Evolutionary conservation across 2,329 filamentous ascomycete genomes (phyloP).

Genomic region (Colletotrichum camelliae): DNA sequence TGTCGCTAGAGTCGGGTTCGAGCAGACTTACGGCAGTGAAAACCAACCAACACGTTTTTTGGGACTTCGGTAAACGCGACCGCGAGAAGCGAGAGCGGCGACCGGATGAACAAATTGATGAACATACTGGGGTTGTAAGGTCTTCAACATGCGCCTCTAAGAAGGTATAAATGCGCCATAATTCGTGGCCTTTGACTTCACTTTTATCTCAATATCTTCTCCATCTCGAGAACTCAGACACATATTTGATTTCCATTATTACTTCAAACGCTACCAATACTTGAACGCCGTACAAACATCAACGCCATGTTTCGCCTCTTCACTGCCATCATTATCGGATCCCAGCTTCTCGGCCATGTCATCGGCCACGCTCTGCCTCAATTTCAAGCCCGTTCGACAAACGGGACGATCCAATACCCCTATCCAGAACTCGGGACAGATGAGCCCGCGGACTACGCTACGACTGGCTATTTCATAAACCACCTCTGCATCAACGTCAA

Average conservation of each 20-base stretch:
- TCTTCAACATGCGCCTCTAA: not conserved
- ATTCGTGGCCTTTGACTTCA: not conserved
- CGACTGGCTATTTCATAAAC: slow-evolving; percentile 39
- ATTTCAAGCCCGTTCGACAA: not conserved
- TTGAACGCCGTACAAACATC: not conserved
- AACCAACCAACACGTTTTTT: not conserved
- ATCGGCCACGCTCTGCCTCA: not conserved
- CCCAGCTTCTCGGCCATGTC: not conserved
- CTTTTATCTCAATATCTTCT: not conserved
- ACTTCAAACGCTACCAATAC: not conserved
- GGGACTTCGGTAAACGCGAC: not conserved
- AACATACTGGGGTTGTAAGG: not conserved
- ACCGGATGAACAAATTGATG: not conserved
- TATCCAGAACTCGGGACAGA: slow-evolving; percentile 24
- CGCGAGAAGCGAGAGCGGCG: not conserved
- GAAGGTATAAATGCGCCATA: not conserved
- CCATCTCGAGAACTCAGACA: not conserved
- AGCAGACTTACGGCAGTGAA: not conserved
- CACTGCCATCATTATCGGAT: not conserved
- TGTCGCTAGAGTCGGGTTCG: not conserved
- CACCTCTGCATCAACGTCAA: slow-evolving; percentile 36
- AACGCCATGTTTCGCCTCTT: not conserved
- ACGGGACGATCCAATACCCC: not conserved
- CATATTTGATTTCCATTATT: not conserved
- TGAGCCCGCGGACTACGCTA: slow-evolving; percentile 25